Conservation (phyloP, 352 stramenopile species). For the Elongisporangium prolatum region DNA sequence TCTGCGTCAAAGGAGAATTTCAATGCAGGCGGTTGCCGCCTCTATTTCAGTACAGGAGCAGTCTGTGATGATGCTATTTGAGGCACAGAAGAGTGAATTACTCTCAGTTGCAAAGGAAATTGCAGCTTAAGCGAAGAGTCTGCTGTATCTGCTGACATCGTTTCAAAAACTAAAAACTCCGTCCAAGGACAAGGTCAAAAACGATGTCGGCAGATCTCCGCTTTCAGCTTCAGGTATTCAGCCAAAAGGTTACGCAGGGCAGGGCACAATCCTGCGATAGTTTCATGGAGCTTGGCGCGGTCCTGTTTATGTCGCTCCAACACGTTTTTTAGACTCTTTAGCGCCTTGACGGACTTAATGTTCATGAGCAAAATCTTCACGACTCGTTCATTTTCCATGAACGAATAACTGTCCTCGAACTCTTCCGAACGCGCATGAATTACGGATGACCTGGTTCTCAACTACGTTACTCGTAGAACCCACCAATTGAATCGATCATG, state of each 20-base stretch:
- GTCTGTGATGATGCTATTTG: slow-evolving; percentile 10
- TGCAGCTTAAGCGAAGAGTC: slow-evolving; percentile 9
- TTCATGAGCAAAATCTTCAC: slow-evolving; percentile 68
- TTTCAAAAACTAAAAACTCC: slow-evolving; percentile 43
- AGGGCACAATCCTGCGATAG: slow-evolving; percentile 27
- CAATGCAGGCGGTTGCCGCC: too few species aligned
- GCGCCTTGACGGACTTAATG: slow-evolving; percentile 46
- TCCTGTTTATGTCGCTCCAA: slow-evolving; percentile 45
- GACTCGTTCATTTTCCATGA: slow-evolving; percentile 75
- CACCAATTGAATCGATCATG: too few species aligned
- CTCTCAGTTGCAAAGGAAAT: slow-evolving; percentile 6
- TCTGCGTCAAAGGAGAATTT: too few species aligned
- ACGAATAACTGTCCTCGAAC: slow-evolving; percentile 21
- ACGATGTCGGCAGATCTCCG: slow-evolving; percentile 2
- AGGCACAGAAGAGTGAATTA: slow-evolving; percentile 11
- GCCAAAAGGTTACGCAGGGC: slow-evolving; percentile 18
- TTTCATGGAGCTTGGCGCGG: slow-evolving; percentile 23
- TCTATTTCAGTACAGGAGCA: slow-evolving; percentile 9
- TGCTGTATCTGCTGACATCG: slow-evolving; percentile 26
- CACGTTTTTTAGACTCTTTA: slow-evolving; percentile 40
- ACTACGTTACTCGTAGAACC: too few species aligned
- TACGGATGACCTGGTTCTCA: not conserved
- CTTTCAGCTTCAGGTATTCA: not conserved
- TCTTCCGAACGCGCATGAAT: not conserved
- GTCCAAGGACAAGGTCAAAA: slow-evolving; percentile 12